phyloP scores from a whole-genome alignment of 371 early-diverging fungal species.

The Mortierella polycephala region DNA sequence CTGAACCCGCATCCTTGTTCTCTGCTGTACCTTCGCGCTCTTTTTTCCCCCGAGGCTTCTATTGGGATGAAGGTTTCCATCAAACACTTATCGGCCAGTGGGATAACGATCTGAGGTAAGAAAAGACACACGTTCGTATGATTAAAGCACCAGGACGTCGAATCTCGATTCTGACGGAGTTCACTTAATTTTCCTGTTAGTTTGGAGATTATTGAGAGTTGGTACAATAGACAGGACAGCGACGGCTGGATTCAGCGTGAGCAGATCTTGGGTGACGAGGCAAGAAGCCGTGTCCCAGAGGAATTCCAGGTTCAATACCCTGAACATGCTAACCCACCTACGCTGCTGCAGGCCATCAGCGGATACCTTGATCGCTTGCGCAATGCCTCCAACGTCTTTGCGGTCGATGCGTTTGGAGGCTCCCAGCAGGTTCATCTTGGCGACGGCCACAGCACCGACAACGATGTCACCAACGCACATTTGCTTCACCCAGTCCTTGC shows the following conservation, averaged over 20 bases:
- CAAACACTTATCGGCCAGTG: constrained; percentile 86
- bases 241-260: constrained; percentile 96
- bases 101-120: constrained; percentile 84
- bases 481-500: constrained; percentile 63
- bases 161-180: not conserved
- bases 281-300: constrained; percentile 85
- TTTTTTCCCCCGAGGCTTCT: constrained; percentile 96
- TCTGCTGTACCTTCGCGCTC: constrained; percentile 91
- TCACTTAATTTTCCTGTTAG: constrained; percentile 35
- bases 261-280: constrained; percentile 95
- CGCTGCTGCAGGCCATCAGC: constrained; percentile 78
- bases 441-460: constrained; percentile 35
- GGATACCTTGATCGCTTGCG: constrained; percentile 65
- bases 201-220: constrained; percentile 82
- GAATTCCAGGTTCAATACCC: constrained; percentile 95
- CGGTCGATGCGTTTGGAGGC: constrained; percentile 11
- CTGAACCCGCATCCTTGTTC: constrained; percentile 78
- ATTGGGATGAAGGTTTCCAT: constrained; percentile 98
- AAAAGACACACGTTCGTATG: no score
- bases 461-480: constrained; percentile 59
- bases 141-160: no score
- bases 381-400: constrained; percentile 9
- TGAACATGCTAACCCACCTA: constrained; percentile 95
- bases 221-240: constrained; percentile 84
- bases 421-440: constrained; percentile 13